Evolutionary conservation across 257 asterid species (phyloP), one percentile per base, ranked within the genome.

Genomic region (Gentiana straminea): DNA sequence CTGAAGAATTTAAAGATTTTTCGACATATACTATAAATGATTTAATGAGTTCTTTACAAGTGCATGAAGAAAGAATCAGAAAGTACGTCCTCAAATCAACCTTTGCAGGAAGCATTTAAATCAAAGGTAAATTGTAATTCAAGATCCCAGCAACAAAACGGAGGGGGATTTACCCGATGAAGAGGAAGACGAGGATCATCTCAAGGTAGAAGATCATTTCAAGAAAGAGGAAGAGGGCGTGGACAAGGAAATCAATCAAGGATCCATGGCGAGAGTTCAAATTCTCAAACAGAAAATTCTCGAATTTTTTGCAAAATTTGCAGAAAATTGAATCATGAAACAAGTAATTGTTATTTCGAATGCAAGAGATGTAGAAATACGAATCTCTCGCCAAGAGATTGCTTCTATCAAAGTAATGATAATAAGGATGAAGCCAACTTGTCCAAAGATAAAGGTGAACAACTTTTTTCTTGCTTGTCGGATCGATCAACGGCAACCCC

Each of bases 301-400:
- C 13, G 11, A 10, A 48, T 54, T 10, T 63, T 24, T 13, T 63
- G 68, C 44, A 63, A 35, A 3, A 54, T 63, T 5, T 54, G 57
- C 49, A 55, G 36, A 6, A 64, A 47, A 13, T 9, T 35, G 5
- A 38, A 55, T 38, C 48, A 64, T 33, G 33, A 57, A 7, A 34
- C 56, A 7, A 64, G 48, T 8, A 33, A 45, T 38, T 34, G 38
- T 6, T 3, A 0, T 3, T 47, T 54, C 13, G 47, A 13, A 24
- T 63, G 47, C 57, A 64, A 55, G 13, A 55, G 2, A 5, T 64
- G 61, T 8, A 13, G 48, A 15, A 37, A 54, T 7, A 33, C 44
- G 1, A 64, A 64, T 34, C 55, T 48, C 4, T 64, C 39, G 3
- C 49, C 54, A 35, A 54, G 3, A 12, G 49, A 63, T 48, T 55